Evolutionary conservation across 106 monocot genomes (phyloP), one percentile per base, ranked within the genome.

Genomic region (Dendrobium catenatum): DNA sequence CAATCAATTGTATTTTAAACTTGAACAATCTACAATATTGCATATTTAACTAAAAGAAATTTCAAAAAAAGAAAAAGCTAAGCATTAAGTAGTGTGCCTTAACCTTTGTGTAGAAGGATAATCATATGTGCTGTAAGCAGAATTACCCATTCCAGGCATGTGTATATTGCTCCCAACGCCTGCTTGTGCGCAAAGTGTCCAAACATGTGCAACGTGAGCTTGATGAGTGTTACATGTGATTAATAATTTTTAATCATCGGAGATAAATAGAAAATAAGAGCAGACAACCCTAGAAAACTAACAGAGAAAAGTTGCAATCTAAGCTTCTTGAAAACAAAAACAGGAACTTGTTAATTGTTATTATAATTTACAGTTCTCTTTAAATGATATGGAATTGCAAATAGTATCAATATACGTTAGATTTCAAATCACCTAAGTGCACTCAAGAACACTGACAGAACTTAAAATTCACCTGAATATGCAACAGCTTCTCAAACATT

Each of bases 51-150:
- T 74, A 5, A 51, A 51, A 13, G 22, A 82, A 81, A 78, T 49
- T 73, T 27, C 79, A 79, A 56, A 56, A 64, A 79, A 79, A 29
- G 37, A 75, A 81, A 77, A 81, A 79, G 13, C 16, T 89, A 86
- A 87, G 88, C 85, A 83, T 59, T 46, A 80, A 86, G 90, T 86
- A 83, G 80, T 88, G 95, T 91, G 89, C 86, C 82, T 84, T 93
- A 85, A 95, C 95, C 95, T 95, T 88, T 91, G 93, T 91, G 95
- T 49, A 84, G 93, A 95, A 83, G 93, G 83, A 91, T 89, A 89
- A 91, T 80, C 90, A 89, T 82, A 82, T 75, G 74, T 88, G 91
- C 77, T 91, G 90, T 92, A 84, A 87, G 90, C 81, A 85, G 94
- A 83, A 82, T 91, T 90, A 88, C 87, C 87, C 88, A 87, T 85